phyloP scores from a whole-genome alignment of 495 filamentous ascomycete species.

The Bacidia gigantensis region DNA sequence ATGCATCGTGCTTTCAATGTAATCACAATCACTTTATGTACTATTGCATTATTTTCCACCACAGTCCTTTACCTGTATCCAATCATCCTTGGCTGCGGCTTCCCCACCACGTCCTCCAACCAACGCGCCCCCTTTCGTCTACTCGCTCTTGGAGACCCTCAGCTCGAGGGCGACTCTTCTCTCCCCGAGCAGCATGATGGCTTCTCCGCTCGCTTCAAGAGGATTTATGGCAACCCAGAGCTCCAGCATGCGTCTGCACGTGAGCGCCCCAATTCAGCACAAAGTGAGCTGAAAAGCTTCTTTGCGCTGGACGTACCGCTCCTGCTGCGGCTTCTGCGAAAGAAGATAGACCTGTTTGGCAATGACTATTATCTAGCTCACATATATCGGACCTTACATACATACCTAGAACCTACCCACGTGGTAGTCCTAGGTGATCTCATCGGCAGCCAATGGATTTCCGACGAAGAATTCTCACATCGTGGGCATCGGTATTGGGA shows the following conservation, averaged over 20 bases:
- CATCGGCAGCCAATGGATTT: conserved; percentile 92
- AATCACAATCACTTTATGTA: not conserved
- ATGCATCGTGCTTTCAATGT: not conserved
- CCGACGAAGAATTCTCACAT: conserved; percentile 63
- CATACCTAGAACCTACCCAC: conserved; percentile 75
- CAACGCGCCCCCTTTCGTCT: conserved; percentile 57
- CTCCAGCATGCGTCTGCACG: conserved; percentile 13
- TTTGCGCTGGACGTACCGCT: conserved; percentile 51
- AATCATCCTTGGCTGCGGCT: conserved; percentile 65
- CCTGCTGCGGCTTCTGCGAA: conserved; percentile 47
- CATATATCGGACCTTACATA: conserved; percentile 72
- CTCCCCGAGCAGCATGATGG: conserved; percentile 52
- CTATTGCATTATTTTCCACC: conserved; percentile 24
- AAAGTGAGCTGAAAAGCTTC: conserved; percentile 35
- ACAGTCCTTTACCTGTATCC: conserved; percentile 84
- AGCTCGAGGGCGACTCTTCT: conserved; percentile 85
- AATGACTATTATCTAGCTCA: conserved; percentile 94
- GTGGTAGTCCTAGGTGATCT: conserved; percentile 81
- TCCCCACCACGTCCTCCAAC: conserved; percentile 35
- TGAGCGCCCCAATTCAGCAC: conserved; percentile 29
- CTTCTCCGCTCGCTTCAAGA: conserved; percentile 42
- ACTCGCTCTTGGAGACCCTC: conserved; percentile 82
- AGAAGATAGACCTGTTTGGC: conserved; percentile 73
- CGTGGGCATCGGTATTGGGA: conserved; percentile 69
- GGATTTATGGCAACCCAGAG: conserved; percentile 29